Evolutionary conservation across 768 basidiomycete genomes (phyloP).

Genomic region (Suillus lakei): DNA sequence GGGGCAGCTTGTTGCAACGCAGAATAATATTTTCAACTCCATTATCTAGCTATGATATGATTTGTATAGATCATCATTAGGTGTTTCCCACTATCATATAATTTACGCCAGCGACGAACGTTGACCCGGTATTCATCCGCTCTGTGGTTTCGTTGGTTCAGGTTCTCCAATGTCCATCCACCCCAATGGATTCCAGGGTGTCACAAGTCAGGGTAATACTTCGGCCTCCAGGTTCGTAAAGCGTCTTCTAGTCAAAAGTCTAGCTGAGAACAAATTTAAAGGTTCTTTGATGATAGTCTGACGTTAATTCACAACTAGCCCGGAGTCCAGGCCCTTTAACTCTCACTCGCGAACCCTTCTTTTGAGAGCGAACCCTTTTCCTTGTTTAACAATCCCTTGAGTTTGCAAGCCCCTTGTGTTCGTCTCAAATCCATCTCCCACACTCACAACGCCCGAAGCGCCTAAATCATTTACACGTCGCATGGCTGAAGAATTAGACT

Average conservation of each 20-base stretch:
- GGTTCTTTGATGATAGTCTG: background rate
- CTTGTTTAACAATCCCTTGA: background rate
- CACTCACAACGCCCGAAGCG: background rate
- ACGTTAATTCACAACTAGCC: background rate
- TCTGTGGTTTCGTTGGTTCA: background rate
- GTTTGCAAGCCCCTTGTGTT: background rate
- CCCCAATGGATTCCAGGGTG: background rate
- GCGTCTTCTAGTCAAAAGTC: background rate
- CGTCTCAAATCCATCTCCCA: background rate
- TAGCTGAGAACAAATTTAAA: constrained; percentile 1
- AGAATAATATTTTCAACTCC: background rate
- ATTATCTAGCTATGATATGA: background rate
- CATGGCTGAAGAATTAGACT: constrained; percentile 25
- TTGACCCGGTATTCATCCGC: background rate
- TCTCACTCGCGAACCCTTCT: background rate
- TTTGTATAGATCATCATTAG: background rate
- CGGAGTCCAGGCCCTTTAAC: background rate
- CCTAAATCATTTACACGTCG: background rate
- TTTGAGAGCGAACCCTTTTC: background rate
- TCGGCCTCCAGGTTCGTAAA: background rate
- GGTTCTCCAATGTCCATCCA: background rate
- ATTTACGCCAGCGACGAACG: background rate
- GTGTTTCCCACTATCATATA: background rate
- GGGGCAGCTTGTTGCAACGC: background rate
- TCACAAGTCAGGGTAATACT: background rate